Evolutionary conservation across 805 yeast species (phyloP).

Genomic region (Candida arabinofermentans): DNA sequence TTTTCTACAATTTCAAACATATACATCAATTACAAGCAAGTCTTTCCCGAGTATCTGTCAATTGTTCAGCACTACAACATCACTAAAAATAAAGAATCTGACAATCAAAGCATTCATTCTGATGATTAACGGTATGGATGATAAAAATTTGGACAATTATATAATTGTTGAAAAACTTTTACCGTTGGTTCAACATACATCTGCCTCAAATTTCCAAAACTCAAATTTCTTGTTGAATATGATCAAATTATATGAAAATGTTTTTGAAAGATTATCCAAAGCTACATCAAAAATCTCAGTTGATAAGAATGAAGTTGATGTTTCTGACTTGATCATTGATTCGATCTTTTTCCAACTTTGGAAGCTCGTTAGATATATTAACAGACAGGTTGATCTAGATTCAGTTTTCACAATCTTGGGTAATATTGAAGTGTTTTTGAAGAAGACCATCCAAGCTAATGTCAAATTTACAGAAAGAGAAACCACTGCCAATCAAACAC

Average conservation of each 20-base stretch:
- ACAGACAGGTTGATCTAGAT: constrained; percentile 20
- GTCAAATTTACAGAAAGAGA: constrained; percentile 8
- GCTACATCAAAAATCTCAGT: constrained; percentile 21
- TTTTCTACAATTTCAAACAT: constrained; percentile 33
- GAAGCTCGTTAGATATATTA: constrained; percentile 27
- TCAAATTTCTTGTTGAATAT: constrained; percentile 27
- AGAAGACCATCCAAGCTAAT: constrained; percentile 12
- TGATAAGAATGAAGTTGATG: constrained; percentile 21
- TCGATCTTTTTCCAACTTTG: constrained; percentile 33
- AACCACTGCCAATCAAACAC: not conserved
- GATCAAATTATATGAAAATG: constrained; percentile 26
- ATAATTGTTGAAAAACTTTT: constrained; percentile 72
- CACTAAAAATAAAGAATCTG: constrained; percentile 70
- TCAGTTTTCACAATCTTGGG: constrained; percentile 13
- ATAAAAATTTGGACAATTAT: constrained; percentile 63
- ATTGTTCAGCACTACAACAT: constrained; percentile 79
- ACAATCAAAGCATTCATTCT: constrained; percentile 58
- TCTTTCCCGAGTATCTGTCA: constrained; percentile 70
- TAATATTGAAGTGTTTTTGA: constrained; percentile 19
- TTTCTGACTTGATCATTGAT: constrained; percentile 28
- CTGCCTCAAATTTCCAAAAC: constrained; percentile 29
- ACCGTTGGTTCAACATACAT: constrained; percentile 56
- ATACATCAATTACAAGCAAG: constrained; percentile 62
- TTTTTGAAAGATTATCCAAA: constrained; percentile 25
- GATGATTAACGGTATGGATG: constrained; percentile 39